phyloP scores from a whole-genome alignment of 768 basidiomycete genomes.

The Tulasnella sp. region DNA sequence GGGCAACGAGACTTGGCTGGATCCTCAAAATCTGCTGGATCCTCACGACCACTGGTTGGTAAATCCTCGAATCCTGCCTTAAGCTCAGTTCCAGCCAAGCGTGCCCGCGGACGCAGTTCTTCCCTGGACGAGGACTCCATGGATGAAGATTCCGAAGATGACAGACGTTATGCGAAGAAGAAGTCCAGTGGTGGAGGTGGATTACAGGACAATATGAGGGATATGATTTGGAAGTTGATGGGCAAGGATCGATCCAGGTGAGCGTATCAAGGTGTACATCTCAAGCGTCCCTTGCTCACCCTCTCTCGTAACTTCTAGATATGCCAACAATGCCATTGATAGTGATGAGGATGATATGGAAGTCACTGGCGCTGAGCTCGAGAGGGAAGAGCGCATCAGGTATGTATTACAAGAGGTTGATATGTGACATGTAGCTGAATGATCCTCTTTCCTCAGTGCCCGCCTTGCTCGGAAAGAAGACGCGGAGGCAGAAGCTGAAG shows the following conservation, averaged over 20 bases:
- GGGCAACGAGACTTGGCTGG: too few relatives aligned
- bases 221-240: constrained; percentile 14
- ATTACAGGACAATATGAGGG: constrained; percentile 2
- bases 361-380: constrained; percentile 12
- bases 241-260: constrained; percentile 10
- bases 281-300: neutral
- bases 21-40: too few relatives aligned
- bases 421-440: neutral
- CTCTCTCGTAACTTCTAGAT: constrained; percentile 2
- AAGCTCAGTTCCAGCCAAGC: constrained; percentile 1
- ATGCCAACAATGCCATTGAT: constrained; percentile 6
- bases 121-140: constrained; percentile 3
- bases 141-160: constrained; percentile 8
- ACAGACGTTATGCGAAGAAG: constrained; percentile 6
- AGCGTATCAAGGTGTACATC: neutral
- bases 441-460: constrained; percentile 10
- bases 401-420: neutral
- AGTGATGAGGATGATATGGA: constrained; percentile 19
- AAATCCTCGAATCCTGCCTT: neutral
- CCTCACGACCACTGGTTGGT: too few relatives aligned
- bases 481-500: constrained; percentile 14
- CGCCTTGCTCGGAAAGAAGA: constrained; percentile 16
- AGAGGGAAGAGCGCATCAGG: constrained; percentile 15
- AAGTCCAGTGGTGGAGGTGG: neutral
- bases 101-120: constrained; percentile 11